These are phyloP conservation scores for Phytophthora aleatoria DNA, from an alignment of 352 stramenopile species.

Conservation along the genomic window DNA sequence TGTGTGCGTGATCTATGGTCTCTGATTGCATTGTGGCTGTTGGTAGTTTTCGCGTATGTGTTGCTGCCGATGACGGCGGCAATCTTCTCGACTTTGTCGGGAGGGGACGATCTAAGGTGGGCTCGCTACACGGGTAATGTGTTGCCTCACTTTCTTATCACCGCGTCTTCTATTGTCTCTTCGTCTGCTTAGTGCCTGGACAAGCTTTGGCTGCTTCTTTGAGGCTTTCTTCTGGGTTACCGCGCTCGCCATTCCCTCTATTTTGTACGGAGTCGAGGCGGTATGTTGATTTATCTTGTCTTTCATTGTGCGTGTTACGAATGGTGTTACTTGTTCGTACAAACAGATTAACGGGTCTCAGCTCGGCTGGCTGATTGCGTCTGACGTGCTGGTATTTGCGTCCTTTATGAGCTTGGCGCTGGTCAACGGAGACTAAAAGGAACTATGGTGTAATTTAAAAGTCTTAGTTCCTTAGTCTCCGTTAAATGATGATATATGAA, in stretches of 20 bases:
- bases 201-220: constrained; percentile 76
- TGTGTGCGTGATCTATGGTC: not conserved
- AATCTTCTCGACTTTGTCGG: constrained; percentile 53
- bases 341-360: constrained; percentile 64
- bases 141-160: not conserved
- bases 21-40: constrained; percentile 4
- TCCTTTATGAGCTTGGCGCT: constrained; percentile 62
- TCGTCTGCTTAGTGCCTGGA: constrained; percentile 39
- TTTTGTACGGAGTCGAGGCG: constrained; percentile 69
- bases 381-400: constrained; percentile 62
- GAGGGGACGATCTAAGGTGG: constrained; percentile 58
- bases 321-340: not conserved
- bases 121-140: not conserved
- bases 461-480: too few species aligned
- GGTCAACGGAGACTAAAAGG: constrained; percentile 37
- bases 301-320: not conserved
- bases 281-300: constrained; percentile 34
- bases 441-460: not conserved
- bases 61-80: constrained; percentile 65
- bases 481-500: too few species aligned
- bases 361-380: constrained; percentile 62
- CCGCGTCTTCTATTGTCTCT: not conserved
- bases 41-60: constrained; percentile 66
- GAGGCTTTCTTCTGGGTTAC: constrained; percentile 74
- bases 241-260: constrained; percentile 61